Percentiles rank a stretch among this genome's conserved stretches.
phyloP scores from a whole-genome alignment of 495 filamentous ascomycete genomes.

The Friedmanniomyces endolithicus region DNA sequence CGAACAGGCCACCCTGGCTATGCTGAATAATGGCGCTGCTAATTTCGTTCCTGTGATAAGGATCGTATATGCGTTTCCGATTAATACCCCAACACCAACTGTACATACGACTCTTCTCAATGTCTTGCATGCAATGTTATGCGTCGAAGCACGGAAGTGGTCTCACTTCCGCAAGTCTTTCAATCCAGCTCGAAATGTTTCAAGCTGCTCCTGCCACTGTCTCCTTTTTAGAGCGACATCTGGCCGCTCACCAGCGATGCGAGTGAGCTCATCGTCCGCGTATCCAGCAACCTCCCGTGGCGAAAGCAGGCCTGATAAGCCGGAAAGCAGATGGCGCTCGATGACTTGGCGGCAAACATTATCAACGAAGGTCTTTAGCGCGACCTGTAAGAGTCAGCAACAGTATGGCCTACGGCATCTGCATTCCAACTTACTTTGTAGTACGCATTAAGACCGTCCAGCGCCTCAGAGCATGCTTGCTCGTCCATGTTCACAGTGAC shows the following conservation, averaged over 20 bases:
- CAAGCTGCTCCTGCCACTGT: too few species aligned
- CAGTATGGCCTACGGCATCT: too few species aligned
- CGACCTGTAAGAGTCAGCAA: constrained; percentile 7
- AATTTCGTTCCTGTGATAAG: too few species aligned
- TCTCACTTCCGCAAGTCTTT: too few species aligned
- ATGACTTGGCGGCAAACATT: constrained; percentile 15
- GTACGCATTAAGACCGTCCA: constrained; percentile 8
- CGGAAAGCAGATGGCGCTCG: constrained; percentile 10
- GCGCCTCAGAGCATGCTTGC: constrained; percentile 3
- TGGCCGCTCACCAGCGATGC: constrained; percentile 8
- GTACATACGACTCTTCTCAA: too few species aligned
- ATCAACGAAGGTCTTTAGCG: constrained; percentile 17
- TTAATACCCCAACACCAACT: too few species aligned
- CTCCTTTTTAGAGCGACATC: background rate
- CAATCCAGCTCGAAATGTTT: too few species aligned
- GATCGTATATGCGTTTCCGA: too few species aligned
- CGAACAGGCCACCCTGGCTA: too few species aligned
- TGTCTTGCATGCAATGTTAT: too few species aligned
- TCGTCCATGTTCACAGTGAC: constrained; percentile 13
- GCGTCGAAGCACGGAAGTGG: too few species aligned
- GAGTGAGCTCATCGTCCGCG: constrained; percentile 5
- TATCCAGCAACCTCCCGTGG: constrained; percentile 2
- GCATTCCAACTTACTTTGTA: constrained; percentile 23
- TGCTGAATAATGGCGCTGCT: too few species aligned
- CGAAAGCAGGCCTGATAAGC: constrained; percentile 6